These are phyloP conservation scores for Raddia guianensis DNA, from an alignment of 176 grass and related monocot species.

Conservation along the genomic window DNA sequence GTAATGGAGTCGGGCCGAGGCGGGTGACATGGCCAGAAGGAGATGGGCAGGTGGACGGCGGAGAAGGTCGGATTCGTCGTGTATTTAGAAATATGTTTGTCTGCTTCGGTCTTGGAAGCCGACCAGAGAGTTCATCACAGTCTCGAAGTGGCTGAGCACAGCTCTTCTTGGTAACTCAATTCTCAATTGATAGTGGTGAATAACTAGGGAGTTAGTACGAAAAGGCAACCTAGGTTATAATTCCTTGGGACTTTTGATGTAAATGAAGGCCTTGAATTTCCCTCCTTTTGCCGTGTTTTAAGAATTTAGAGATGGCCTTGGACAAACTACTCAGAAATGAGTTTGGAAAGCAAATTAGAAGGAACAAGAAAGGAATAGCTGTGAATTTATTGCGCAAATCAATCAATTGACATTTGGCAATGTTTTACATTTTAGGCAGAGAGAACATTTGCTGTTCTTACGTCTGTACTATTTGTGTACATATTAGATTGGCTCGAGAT, in stretches of 20 bases:
- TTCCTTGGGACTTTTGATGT: constrained; percentile 52
- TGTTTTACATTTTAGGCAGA: constrained; percentile 45
- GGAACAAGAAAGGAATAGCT: constrained; percentile 23
- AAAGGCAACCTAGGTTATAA: constrained; percentile 37
- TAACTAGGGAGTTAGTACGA: constrained; percentile 59
- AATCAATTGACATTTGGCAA: background rate
- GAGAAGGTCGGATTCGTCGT: constrained; percentile 56
- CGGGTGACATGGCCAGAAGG: constrained; percentile 61
- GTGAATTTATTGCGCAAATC: constrained; percentile 30
- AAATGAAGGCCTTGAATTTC: constrained; percentile 44
- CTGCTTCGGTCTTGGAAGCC: constrained; percentile 42
- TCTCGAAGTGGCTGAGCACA: constrained; percentile 46
- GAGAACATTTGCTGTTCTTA: constrained; percentile 30
- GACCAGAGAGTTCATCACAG: constrained; percentile 46
- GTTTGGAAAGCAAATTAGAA: constrained; percentile 36
- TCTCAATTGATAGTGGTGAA: constrained; percentile 47
- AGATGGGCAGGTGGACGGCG: constrained; percentile 33
- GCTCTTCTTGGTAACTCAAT: constrained; percentile 40
- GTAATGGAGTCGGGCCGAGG: constrained; percentile 55
- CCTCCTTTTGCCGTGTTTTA: constrained; percentile 35
- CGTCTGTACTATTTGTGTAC: constrained; percentile 43
- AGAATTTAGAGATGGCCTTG: constrained; percentile 35
- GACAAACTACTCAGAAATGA: constrained; percentile 38
- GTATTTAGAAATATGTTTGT: constrained; percentile 62
- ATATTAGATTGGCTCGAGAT: constrained; percentile 45